Base-by-base conservation (phyloP, 441 rosid species). In the Metrosideros polymorpha region DNA sequence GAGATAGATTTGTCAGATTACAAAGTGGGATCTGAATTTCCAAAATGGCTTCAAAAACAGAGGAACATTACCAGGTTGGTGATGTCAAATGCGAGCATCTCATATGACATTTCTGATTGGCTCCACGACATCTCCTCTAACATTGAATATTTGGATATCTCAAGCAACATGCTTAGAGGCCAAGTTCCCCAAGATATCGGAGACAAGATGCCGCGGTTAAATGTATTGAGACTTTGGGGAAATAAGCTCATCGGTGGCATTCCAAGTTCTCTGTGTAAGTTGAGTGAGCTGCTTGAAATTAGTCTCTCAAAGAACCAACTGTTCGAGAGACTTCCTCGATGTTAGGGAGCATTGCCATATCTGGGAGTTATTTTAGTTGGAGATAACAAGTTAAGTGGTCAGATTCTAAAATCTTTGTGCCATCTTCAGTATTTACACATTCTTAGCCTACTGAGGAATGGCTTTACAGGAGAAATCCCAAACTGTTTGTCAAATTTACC, bases 161-260 rank as follows among this genome's bases (percentile, higher is more conserved):
- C 55, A 52, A 52, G 4, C 9, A 52, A 52, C 55, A 19, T 52
- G 55, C 24, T 52, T 52, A 22, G 55, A 18, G 55, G 25, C 55
- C 55, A 52, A 52, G 9, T 52, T 52, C 55, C 55, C 55, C 25
- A 56, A 56, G 91, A 92, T 49, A 91, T 92, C 22, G 84, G 87
- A 51, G 87, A 59, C 54, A 90, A 92, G 55, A 52, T 52, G 55
- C 55, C 55, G 12, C 9, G 7, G 55, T 6, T 52, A 52, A 7
- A 4, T 84, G 90, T 84, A 4, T 19, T 94, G n/a, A 85, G 90
- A 82, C 90, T 91, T 86, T 90, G 92, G 29, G 51, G 84, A 4
- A 95, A 95, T 89, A 86, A 87, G 88, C 93, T 54, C n/a, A 54
- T 13, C 12, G 57, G 57, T 54, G 57, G 27, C n/a, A 25, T 52